A percentile compares a stretch with the other conserved stretches of the same genome.
Evolutionary conservation across 805 yeast genomes (phyloP).

Genomic region (Starmera pachycereana): DNA sequence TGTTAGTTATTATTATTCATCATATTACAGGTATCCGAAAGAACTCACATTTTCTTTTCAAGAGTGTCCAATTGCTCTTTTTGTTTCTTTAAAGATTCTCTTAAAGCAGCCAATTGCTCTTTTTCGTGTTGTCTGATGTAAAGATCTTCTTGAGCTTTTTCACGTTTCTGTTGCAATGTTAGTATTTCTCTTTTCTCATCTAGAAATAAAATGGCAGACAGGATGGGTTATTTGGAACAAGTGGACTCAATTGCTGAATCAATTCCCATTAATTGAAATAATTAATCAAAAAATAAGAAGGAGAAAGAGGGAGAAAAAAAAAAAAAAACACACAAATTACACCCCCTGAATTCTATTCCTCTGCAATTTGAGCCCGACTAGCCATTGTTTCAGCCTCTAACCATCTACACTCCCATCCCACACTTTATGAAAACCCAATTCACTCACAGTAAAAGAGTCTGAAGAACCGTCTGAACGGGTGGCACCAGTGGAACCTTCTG

Average conservation of each 20-base stretch:
- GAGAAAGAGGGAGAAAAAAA: too few species aligned
- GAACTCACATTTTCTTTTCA: constrained; percentile 34
- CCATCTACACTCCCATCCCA: too few species aligned
- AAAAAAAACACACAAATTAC: too few species aligned
- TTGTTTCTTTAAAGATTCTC: constrained; percentile 68
- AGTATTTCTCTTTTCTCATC: constrained; percentile 2
- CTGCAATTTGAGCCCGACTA: too few species aligned
- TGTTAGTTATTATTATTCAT: too few species aligned
- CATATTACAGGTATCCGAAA: too few species aligned
- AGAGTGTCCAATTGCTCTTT: constrained; percentile 46
- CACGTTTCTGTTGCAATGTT: constrained; percentile 53
- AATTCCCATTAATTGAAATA: too few species aligned
- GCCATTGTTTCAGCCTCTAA: too few species aligned
- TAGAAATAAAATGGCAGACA: background rate
- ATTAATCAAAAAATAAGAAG: background rate
- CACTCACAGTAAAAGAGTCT: constrained; percentile 49
- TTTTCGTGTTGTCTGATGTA: constrained; percentile 85
- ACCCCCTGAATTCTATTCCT: too few species aligned
- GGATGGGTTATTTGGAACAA: too few species aligned
- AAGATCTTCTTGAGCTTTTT: constrained; percentile 82
- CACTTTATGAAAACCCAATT: background rate
- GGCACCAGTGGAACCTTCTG: constrained; percentile 56
- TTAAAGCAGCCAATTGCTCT: constrained; percentile 71
- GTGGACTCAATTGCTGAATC: too few species aligned
- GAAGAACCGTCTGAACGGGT: constrained; percentile 42